Evolutionary conservation across 2,329 filamentous ascomycete genomes (phyloP).

Genomic region (Coniochaeta sp.): DNA sequence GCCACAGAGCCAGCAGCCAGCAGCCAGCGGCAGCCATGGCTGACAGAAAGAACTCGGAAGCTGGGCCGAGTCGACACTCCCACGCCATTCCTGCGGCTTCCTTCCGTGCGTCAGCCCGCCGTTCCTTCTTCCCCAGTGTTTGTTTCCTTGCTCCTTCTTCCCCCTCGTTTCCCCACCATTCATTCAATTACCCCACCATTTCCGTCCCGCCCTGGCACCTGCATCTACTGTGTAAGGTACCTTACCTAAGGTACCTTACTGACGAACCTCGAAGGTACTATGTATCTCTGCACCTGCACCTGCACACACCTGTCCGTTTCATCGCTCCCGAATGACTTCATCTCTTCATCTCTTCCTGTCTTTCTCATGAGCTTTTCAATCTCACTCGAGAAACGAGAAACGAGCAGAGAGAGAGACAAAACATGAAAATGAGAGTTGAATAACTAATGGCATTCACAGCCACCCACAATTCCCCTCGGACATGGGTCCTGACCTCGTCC

Average conservation of each 20-base stretch:
- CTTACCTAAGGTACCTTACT: neutral
- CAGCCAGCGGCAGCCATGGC: conserved; percentile 24
- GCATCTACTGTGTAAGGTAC: too few species aligned
- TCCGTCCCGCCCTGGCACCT: neutral
- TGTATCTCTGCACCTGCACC: too few species aligned
- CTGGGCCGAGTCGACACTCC: conserved; percentile 30
- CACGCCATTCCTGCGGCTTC: conserved; percentile 39
- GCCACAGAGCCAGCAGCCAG: neutral
- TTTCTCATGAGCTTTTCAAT: neutral
- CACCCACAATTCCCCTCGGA: conserved; percentile 67
- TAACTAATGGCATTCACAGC: conserved; percentile 37
- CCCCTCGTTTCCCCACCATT: neutral
- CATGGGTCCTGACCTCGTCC: conserved; percentile 88
- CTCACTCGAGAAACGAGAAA: too few species aligned
- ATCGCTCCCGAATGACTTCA: neutral
- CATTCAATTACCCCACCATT: neutral
- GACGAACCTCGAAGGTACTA: too few species aligned
- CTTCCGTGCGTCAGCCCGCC: conserved; percentile 36
- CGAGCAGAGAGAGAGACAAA: too few species aligned
- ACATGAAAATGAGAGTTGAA: too few species aligned
- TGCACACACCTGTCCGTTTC: neutral
- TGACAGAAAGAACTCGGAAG: conserved; percentile 37
- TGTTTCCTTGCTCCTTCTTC: neutral
- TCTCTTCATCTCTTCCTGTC: neutral
- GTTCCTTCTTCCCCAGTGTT: conserved; percentile 3